Evolutionary conservation across 768 basidiomycete species (phyloP), one percentile per base, ranked within the genome.

Genomic region (Amanita jacksonii): DNA sequence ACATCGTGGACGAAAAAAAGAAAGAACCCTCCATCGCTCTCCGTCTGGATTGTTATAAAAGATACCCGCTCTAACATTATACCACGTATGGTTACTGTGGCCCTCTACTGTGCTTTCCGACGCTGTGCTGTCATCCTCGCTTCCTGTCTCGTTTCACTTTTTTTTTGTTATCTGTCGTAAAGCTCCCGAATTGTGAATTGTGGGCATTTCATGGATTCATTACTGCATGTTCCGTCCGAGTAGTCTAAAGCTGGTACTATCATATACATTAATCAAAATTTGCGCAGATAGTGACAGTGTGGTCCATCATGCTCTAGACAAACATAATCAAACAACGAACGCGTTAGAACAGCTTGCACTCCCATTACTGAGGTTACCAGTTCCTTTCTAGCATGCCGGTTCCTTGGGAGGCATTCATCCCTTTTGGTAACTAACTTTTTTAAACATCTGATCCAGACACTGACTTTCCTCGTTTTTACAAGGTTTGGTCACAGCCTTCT

Each of bases 341-440:
- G 5, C 1, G n/a, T n/a, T n/a, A n/a, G n/a, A n/a, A n/a, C n/a
- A n/a, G n/a, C n/a, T n/a, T n/a, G n/a, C n/a, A n/a, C n/a, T n/a
- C n/a, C n/a, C n/a, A n/a, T n/a, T n/a, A n/a, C n/a, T n/a, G n/a
- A 28, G 27, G 12, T 28, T 28, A 6, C 27, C 6, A 12, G 12
- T 28, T 28, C 27, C 27, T 6, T 12, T 6, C 27, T 6, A 28
- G 27, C 12, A 94, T 94, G 93, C 93, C 93, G 45, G 83, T 96
- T 54, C 93, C 92, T 53, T 97, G 87, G 84, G 92, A 98, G 69
- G 91, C 93, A 41, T 76, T 97, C 54, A 87, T 98, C 70, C 93
- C 93, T 37, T 92, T 93, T 57, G 93, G 93, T 92, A 39, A 40
- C 39, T 37, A 35, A n/a, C 16, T 6, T 13, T 12, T 16, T 8